phyloP scores from a whole-genome alignment of 495 filamentous ascomycete species.

The Darksidea phi region DNA sequence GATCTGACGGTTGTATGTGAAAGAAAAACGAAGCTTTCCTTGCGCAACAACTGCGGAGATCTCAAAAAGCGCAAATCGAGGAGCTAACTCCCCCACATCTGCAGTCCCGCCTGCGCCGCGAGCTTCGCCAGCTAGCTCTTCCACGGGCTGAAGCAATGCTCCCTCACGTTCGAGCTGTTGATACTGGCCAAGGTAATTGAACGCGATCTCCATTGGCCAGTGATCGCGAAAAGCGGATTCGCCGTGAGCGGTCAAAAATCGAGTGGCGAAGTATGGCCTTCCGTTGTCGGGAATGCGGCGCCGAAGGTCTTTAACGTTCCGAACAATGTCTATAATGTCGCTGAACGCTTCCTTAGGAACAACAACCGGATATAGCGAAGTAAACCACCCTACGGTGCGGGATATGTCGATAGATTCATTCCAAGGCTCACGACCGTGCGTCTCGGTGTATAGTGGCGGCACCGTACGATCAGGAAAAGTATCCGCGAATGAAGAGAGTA shows the following conservation, averaged over 20 bases:
- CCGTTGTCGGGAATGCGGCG: conserved; percentile 9
- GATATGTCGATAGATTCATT: conserved; percentile 5
- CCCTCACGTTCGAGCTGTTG: conserved; percentile 16
- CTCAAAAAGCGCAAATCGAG: conserved; percentile 9
- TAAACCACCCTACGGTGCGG: conserved; percentile 22
- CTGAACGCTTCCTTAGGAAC: not conserved
- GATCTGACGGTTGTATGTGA: conserved; percentile 5
- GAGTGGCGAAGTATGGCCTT: not conserved
- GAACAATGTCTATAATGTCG: conserved; percentile 5
- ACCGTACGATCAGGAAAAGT: conserved; percentile 3
- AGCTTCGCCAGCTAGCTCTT: too few relatives aligned
- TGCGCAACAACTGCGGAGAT: conserved; percentile 1
- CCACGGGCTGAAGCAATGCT: not conserved
- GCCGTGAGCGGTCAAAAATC: conserved; percentile 1
- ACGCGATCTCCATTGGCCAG: conserved; percentile 12
- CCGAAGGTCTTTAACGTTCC: conserved; percentile 5
- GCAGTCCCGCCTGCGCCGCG: not conserved
- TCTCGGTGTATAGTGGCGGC: conserved; percentile 3
- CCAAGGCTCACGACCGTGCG: conserved; percentile 15
- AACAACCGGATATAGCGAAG: conserved; percentile 4
- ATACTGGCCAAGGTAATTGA: conserved; percentile 17
- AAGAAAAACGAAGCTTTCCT: conserved; percentile 3
- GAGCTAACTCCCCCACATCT: not conserved
- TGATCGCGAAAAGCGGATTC: not conserved
- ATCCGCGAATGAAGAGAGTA: not conserved